Percentiles rank a stretch among this genome's conserved stretches.
These are phyloP conservation scores for Biancaea sappan DNA, from an alignment of 306 rosid species.

Conservation along the genomic window DNA sequence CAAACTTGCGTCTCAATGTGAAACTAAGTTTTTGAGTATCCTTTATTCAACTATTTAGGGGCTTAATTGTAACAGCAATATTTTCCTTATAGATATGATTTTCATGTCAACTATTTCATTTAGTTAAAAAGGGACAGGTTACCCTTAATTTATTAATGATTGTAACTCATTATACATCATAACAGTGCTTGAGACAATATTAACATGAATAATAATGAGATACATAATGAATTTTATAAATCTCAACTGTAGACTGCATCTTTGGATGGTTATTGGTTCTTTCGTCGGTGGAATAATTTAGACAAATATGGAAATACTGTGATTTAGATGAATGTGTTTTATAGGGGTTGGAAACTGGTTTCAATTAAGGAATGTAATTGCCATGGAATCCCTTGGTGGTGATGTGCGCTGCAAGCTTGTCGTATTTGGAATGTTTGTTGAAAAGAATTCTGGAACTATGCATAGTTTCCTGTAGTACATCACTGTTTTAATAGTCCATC, in stretches of 20 bases:
- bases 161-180: background rate
- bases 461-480: background rate
- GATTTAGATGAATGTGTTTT: background rate
- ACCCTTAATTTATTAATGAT: background rate
- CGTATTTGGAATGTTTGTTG: background rate
- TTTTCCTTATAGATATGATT: background rate
- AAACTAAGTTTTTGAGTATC: background rate
- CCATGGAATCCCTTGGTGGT: background rate
- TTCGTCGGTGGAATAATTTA: background rate
- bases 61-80: background rate
- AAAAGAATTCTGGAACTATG: background rate
- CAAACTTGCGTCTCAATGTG: background rate
- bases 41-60: background rate
- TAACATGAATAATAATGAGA: background rate
- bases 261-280: constrained; percentile 1
- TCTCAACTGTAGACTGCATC: background rate
- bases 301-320: background rate
- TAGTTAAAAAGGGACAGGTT: background rate
- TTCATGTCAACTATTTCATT: background rate
- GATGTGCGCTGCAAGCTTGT: background rate
- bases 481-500: background rate
- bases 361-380: background rate
- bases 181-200: background rate
- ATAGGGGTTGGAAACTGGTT: background rate
- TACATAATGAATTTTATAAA: background rate